Percentiles rank a stretch among this genome's conserved stretches.
These are phyloP conservation scores for Clavispora vitiphila DNA, from an alignment of 805 yeast genomes.

Conservation along the genomic window DNA sequence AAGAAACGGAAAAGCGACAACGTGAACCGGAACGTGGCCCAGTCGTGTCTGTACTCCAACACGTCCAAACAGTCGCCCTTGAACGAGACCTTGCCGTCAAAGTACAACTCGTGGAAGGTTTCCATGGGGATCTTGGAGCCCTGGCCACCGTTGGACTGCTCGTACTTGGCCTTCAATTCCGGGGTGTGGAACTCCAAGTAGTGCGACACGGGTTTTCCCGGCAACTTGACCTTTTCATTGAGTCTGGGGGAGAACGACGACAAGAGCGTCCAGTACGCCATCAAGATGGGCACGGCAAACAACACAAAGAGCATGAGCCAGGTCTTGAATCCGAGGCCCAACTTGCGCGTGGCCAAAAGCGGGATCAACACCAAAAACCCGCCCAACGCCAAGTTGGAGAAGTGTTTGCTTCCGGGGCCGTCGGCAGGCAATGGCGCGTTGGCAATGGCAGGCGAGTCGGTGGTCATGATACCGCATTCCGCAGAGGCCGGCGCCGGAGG, in stretches of 20 bases:
- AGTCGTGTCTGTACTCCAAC: constrained; percentile 84
- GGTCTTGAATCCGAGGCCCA: constrained; percentile 67
- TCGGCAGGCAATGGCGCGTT: constrained; percentile 90
- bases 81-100: constrained; percentile 77
- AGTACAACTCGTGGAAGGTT: constrained; percentile 84
- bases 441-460: constrained; percentile 62
- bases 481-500: constrained; percentile 27
- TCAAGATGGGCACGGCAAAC: constrained; percentile 61
- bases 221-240: constrained; percentile 70
- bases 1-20: constrained; percentile 71
- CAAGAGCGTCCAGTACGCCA: constrained; percentile 77
- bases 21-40: constrained; percentile 83
- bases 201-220: constrained; percentile 71
- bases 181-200: constrained; percentile 80
- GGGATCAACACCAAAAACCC: constrained; percentile 56
- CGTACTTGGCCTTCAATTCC: constrained; percentile 60
- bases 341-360: constrained; percentile 51
- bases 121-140: constrained; percentile 82
- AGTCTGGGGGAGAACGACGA: constrained; percentile 78
- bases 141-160: constrained; percentile 47
- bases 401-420: constrained; percentile 79
- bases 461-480: constrained; percentile 34
- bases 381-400: constrained; percentile 55
- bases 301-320: constrained; percentile 57
- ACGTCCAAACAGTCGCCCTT: constrained; percentile 84